Evolutionary conservation across 2,329 filamentous ascomycete genomes (phyloP).

Genomic region (Cordyceps fumosorosea): DNA sequence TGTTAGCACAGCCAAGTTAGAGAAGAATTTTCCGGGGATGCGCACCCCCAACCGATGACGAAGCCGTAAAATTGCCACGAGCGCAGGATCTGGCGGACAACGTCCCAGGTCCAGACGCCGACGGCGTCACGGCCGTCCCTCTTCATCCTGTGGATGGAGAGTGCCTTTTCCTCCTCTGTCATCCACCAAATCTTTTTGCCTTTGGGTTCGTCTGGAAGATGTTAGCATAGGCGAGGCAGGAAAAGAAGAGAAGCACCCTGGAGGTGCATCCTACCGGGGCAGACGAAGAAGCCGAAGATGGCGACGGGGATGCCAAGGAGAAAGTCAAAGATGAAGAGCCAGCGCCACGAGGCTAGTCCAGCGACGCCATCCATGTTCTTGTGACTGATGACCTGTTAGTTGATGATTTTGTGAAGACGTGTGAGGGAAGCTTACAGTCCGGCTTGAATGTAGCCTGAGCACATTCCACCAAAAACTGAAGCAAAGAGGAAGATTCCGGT

Average conservation of each 20-base stretch:
- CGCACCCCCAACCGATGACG: conserved; percentile 13
- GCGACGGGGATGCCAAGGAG: conserved; percentile 31
- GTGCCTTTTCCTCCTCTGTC: conserved; percentile 2
- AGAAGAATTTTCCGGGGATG: too few relatives aligned
- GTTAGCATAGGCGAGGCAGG: not conserved
- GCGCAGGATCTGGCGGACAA: conserved; percentile 1
- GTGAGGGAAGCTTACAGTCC: conserved; percentile 19
- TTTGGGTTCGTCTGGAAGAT: conserved; percentile 7
- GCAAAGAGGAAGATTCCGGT: conserved; percentile 53
- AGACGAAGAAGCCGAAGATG: conserved; percentile 12
- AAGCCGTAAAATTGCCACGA: conserved; percentile 15
- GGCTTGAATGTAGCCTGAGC: conserved; percentile 29
- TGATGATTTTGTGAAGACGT: not conserved
- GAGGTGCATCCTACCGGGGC: not conserved
- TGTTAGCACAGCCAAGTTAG: not conserved
- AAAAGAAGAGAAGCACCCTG: not conserved
- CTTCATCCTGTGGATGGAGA: conserved; percentile 5
- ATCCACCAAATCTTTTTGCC: conserved; percentile 15
- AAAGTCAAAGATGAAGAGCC: conserved; percentile 34
- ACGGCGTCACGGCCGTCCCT: conserved; percentile 10
- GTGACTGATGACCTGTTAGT: conserved; percentile 8
- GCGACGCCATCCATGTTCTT: conserved; percentile 28
- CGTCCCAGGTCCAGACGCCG: conserved; percentile 10
- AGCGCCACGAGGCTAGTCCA: conserved; percentile 29
- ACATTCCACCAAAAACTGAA: conserved; percentile 40